Evolutionary conservation across 2,329 filamentous ascomycete genomes (phyloP).

Genomic region (Fusarium sambucinum): DNA sequence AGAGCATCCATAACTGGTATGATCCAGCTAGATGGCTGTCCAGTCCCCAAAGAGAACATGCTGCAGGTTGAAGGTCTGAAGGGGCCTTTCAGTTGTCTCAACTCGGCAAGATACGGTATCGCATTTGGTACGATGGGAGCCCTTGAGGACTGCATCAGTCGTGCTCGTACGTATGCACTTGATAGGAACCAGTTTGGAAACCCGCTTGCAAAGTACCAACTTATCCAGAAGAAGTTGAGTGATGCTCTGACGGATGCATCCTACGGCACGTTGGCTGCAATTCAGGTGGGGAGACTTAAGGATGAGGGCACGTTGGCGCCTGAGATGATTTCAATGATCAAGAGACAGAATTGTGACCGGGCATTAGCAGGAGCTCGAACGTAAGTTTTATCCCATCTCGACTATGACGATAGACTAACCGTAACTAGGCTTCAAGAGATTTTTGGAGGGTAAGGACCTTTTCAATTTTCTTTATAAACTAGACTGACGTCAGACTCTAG

Average conservation of each 20-base stretch:
- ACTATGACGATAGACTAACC: too few relatives aligned
- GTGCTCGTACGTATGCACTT: constrained; percentile 85
- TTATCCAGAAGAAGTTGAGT: constrained; percentile 96
- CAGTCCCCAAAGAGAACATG: constrained; percentile 96
- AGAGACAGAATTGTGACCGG: constrained; percentile 95
- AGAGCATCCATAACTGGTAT: constrained; percentile 95
- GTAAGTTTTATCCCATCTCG: too few relatives aligned
- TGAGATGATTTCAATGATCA: constrained; percentile 97
- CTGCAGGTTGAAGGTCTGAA: constrained; percentile 88
- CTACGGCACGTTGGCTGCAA: constrained; percentile 86
- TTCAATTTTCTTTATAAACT: too few relatives aligned
- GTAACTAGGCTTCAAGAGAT: too few relatives aligned
- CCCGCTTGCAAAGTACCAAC: constrained; percentile 93
- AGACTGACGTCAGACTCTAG: too few relatives aligned
- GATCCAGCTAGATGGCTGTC: constrained; percentile 93
- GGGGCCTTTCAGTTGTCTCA: constrained; percentile 93
- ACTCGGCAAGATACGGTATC: constrained; percentile 93
- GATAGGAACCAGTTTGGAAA: constrained; percentile 96
- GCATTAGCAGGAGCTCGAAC: constrained; percentile 83
- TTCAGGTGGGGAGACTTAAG: too few relatives aligned
- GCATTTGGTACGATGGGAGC: constrained; percentile 93
- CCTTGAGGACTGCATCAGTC: constrained; percentile 88
- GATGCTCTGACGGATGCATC: constrained; percentile 92
- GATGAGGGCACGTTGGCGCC: constrained; percentile 87
- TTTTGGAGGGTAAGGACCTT: too few relatives aligned